A percentile compares a stretch with the other conserved stretches of the same genome.
These are phyloP conservation scores for Cercospora nicotianae DNA, from an alignment of 2,329 filamentous ascomycete genomes.

Conservation along the genomic window DNA sequence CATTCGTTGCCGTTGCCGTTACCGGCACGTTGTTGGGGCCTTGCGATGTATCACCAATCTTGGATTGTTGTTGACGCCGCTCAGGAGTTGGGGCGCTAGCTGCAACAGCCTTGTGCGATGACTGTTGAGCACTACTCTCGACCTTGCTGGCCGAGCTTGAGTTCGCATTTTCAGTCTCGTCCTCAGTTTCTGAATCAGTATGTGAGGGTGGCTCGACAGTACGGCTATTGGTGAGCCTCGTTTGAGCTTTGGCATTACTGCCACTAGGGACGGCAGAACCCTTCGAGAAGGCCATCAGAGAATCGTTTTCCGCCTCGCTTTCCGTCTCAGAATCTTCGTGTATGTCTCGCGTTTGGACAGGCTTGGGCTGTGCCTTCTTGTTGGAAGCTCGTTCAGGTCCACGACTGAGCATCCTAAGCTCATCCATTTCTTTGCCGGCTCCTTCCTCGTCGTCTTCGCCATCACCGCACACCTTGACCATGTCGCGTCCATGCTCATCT, in stretches of 20 bases:
- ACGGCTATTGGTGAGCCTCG: neutral
- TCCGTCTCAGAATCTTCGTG: constrained; percentile 34
- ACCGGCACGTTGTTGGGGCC: neutral
- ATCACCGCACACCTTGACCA: constrained; percentile 75
- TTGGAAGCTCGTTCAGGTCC: constrained; percentile 1
- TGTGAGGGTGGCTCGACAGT: neutral
- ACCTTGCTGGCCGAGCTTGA: neutral
- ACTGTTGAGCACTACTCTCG: neutral
- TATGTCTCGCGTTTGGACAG: constrained; percentile 1
- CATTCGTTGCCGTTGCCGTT: no score
- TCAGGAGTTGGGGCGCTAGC: neutral
- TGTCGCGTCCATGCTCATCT: constrained; percentile 59
- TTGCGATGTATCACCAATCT: neutral
- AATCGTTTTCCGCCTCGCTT: constrained; percentile 27
- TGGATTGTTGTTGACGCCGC: neutral
- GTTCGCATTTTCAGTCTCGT: constrained; percentile 4
- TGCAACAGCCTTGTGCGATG: neutral
- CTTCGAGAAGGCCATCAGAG: neutral
- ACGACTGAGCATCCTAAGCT: constrained; percentile 57
- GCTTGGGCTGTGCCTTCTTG: neutral
- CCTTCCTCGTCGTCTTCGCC: constrained; percentile 59
- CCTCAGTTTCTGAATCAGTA: constrained; percentile 25
- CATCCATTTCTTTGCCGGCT: constrained; percentile 63
- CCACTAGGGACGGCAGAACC: neutral
- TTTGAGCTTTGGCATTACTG: neutral